A percentile compares a stretch with the other conserved stretches of the same genome.
Evolutionary conservation across 768 basidiomycete species (phyloP).

Genomic region (Ephemerocybe angulata): DNA sequence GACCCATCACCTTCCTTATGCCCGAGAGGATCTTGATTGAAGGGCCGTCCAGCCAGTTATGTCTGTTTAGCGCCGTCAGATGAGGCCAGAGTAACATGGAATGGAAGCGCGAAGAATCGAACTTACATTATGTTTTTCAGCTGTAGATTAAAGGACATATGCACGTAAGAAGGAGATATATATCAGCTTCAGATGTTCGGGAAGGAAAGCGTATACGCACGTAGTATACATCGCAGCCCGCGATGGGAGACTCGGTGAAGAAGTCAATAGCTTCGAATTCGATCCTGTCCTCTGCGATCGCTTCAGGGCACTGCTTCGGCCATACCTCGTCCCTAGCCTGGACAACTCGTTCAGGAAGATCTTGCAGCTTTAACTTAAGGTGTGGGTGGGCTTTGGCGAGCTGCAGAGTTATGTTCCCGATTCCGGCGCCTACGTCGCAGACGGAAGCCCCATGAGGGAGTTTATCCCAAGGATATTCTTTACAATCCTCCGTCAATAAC

Average conservation of each 20-base stretch:
- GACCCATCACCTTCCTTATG: constrained; percentile 33
- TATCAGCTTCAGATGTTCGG: constrained; percentile 24
- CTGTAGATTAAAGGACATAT: constrained; percentile 16
- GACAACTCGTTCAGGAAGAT: constrained; percentile 28
- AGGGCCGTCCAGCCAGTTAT: constrained; percentile 39
- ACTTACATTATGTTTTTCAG: constrained; percentile 34
- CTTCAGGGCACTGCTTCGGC: constrained; percentile 33
- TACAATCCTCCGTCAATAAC: neutral
- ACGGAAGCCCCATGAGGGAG: constrained; percentile 24
- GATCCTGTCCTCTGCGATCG: constrained; percentile 31
- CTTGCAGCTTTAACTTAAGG: constrained; percentile 34
- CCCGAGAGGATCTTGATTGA: constrained; percentile 33
- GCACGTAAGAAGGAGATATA: too few species aligned
- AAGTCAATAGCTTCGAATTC: constrained; percentile 40
- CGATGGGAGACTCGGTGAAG: constrained; percentile 33
- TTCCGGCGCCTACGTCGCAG: constrained; percentile 39
- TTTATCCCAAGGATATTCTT: constrained; percentile 34
- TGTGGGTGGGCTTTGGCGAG: constrained; percentile 32
- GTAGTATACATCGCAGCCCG: constrained; percentile 39
- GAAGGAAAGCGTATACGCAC: constrained; percentile 25
- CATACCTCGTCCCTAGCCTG: constrained; percentile 33
- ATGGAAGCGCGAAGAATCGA: neutral
- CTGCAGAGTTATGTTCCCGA: constrained; percentile 34
- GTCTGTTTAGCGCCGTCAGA: constrained; percentile 21
- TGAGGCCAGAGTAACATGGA: neutral